A percentile compares a stretch with the other conserved stretches of the same genome.
phyloP scores from a whole-genome alignment of 192 early-diverging fungal genomes.

The Chytriomyces confervae region DNA sequence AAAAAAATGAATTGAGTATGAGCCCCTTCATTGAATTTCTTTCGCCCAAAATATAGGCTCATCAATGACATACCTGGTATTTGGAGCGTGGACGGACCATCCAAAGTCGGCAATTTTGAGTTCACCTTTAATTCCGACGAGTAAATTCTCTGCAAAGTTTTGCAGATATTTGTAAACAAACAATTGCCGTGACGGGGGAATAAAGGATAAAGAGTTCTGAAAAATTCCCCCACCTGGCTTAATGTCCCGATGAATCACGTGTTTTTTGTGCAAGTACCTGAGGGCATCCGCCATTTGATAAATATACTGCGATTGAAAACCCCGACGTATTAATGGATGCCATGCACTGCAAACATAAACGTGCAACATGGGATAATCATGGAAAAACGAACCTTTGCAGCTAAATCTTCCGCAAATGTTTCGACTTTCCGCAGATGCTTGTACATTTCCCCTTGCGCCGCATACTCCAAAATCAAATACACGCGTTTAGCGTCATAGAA shows the following conservation, averaged over 20 bases:
- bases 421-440: slow-evolving; percentile 73
- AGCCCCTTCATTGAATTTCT: neutral
- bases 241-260: slow-evolving; percentile 95
- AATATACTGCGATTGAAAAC: slow-evolving; percentile 70
- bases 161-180: neutral
- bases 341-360: neutral
- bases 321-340: neutral
- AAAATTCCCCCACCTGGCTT: slow-evolving; percentile 70
- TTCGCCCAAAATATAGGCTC: neutral
- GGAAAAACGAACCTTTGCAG: slow-evolving; percentile 68
- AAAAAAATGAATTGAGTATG: slow-evolving; percentile 5
- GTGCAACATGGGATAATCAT: slow-evolving; percentile 6
- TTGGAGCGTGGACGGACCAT: slow-evolving; percentile 90
- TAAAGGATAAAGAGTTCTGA: neutral
- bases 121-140: slow-evolving; percentile 84
- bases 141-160: slow-evolving; percentile 71
- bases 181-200: neutral
- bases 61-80: slow-evolving; percentile 48
- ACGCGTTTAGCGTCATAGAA: slow-evolving; percentile 94
- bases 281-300: slow-evolving; percentile 88
- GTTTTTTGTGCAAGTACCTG: slow-evolving; percentile 83
- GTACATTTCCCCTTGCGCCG: slow-evolving; percentile 93
- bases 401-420: slow-evolving; percentile 74
- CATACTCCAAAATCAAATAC: slow-evolving; percentile 94
- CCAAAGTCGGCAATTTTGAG: slow-evolving; percentile 98